These are phyloP conservation scores for Scedosporium aurantiacum DNA, from an alignment of 2,329 filamentous ascomycete genomes.

Conservation along the genomic window DNA sequence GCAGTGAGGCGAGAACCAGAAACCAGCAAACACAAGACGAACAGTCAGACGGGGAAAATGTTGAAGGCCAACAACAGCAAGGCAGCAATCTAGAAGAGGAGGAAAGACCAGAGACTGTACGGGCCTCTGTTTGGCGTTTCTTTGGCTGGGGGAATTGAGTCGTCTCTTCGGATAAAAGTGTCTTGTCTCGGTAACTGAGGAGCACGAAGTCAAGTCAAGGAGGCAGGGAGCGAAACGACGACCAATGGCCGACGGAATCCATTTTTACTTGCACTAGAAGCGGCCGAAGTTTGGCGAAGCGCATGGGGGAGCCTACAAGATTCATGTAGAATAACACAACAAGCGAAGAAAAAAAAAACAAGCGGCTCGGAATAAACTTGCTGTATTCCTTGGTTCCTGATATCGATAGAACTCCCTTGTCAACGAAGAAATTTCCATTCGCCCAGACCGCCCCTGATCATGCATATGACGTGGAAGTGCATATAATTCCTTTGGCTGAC, in stretches of 20 bases:
- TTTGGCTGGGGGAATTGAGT: too few relatives aligned
- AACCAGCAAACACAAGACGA: neutral
- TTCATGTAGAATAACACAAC: neutral
- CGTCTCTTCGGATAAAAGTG: too few relatives aligned
- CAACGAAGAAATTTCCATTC: constrained; percentile 5
- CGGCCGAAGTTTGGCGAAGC: neutral
- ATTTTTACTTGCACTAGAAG: neutral
- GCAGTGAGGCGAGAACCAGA: neutral
- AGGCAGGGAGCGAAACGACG: neutral
- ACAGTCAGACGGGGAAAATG: too few relatives aligned
- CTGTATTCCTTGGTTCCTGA: neutral
- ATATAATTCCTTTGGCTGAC: constrained; percentile 1
- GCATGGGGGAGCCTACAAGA: neutral
- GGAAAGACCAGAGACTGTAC: too few relatives aligned
- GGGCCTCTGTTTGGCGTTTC: too few relatives aligned
- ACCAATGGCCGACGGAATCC: neutral
- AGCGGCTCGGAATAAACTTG: neutral
- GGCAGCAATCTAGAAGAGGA: too few relatives aligned
- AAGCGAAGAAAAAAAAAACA: neutral
- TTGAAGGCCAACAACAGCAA: too few relatives aligned
- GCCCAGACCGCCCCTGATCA: constrained; percentile 6
- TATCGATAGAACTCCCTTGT: constrained; percentile 1
- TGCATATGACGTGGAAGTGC: constrained; percentile 6
- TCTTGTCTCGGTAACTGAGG: neutral
- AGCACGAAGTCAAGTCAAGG: neutral